These are phyloP conservation scores for Paramyrothecium sp. DNA, from an alignment of 2,329 filamentous ascomycete species.

Conservation along the genomic window DNA sequence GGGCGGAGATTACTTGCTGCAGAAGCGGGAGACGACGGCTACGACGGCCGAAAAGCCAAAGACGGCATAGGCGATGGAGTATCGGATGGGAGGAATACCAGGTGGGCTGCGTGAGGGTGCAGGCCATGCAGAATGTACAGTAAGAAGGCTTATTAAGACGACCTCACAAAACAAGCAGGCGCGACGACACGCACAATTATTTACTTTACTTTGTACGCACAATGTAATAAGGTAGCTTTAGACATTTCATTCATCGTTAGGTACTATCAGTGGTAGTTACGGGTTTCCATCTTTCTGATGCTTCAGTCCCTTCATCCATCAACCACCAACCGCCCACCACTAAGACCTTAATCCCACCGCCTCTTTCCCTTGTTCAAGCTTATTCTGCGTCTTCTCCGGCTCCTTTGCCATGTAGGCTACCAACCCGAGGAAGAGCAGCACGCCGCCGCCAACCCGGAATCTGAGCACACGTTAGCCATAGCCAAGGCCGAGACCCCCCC, in stretches of 20 bases:
- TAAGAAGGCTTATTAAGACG: neutral
- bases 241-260: neutral
- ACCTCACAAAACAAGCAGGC: too few relatives aligned
- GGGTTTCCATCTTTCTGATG: neutral
- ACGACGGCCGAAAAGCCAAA: neutral
- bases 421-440: constrained; percentile 22
- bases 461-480: constrained; percentile 12
- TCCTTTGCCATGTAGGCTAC: constrained; percentile 17
- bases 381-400: constrained; percentile 3
- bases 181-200: too few relatives aligned
- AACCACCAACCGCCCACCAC: neutral
- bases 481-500: neutral
- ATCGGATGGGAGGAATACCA: neutral
- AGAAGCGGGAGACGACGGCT: constrained; percentile 22
- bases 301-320: neutral
- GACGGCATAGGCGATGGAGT: neutral
- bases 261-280: neutral
- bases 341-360: neutral
- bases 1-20: constrained; percentile 46
- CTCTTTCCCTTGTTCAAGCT: neutral
- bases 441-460: constrained; percentile 24
- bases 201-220: too few relatives aligned
- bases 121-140: neutral
- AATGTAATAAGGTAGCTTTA: neutral
- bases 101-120: neutral